Conservation (phyloP, 2,329 filamentous ascomycete genomes). For the Ophiobolus disseminans region DNA sequence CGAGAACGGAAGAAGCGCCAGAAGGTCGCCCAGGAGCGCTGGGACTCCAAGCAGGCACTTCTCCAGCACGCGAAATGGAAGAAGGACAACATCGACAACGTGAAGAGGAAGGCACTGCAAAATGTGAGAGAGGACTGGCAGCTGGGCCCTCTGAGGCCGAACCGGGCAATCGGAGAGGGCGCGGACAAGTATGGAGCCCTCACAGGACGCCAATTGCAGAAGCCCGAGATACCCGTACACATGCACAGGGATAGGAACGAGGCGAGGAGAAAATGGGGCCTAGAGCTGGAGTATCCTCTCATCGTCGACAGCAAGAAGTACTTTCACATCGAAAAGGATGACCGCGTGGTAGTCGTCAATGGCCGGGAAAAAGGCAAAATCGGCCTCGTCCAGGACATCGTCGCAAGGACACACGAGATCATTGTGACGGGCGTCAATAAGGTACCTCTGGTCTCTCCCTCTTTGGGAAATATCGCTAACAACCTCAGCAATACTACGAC, state of each 20-base stretch:
- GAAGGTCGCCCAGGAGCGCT: conserved; percentile 33
- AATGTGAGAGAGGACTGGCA: conserved; percentile 78
- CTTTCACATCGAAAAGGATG: conserved; percentile 60
- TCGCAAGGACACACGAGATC: conserved; percentile 41
- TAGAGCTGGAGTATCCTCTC: conserved; percentile 33
- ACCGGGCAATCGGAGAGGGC: conserved; percentile 69
- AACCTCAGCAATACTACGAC: conserved; percentile 50
- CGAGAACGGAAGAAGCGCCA: conserved; percentile 33
- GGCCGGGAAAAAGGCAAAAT: conserved; percentile 86
- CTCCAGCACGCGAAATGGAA: conserved; percentile 28
- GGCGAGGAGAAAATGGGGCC: conserved; percentile 25
- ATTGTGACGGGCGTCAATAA: conserved; percentile 51
- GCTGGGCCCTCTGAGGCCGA: conserved; percentile 78
- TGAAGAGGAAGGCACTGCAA: conserved; percentile 58
- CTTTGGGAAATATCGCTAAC: conserved; percentile 2
- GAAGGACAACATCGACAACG: conserved; percentile 28
- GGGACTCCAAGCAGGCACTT: conserved; percentile 35
- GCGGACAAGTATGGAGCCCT: conserved; percentile 68
- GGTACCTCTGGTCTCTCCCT: conserved; percentile 24
- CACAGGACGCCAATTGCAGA: conserved; percentile 32
- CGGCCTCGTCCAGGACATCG: conserved; percentile 69
- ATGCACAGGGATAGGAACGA: conserved; percentile 35
- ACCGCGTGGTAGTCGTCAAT: conserved; percentile 81
- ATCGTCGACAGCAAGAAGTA: conserved; percentile 38
- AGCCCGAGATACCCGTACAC: conserved; percentile 50